A percentile compares a stretch with the other conserved stretches of the same genome.
Conservation (phyloP, 2,329 filamentous ascomycete genomes). For the Colletotrichum shisoi region DNA sequence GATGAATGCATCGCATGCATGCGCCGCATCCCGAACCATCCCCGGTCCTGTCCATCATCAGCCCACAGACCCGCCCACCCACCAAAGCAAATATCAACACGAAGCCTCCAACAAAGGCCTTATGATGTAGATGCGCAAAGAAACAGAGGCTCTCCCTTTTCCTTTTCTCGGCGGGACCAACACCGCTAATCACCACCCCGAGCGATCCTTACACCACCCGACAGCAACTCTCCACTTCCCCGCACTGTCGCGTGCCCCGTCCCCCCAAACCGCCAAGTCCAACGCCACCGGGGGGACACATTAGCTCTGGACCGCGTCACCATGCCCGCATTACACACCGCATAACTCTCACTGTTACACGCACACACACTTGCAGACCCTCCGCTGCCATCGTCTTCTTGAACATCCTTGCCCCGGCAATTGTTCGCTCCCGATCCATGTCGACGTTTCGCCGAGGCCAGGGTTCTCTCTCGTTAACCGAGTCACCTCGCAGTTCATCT, state of each 20-base stretch:
- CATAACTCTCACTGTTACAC: neutral
- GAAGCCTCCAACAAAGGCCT: neutral
- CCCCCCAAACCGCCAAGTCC: neutral
- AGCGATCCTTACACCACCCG: neutral
- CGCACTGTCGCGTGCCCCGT: constrained; percentile 14
- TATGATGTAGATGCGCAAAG: neutral
- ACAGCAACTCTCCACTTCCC: neutral
- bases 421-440: constrained; percentile 5
- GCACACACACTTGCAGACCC: neutral
- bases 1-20: neutral
- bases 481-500: neutral
- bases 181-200: neutral
- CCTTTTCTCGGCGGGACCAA: neutral
- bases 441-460: neutral
- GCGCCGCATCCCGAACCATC: neutral
- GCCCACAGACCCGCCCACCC: neutral
- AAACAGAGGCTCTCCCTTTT: neutral
- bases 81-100: neutral
- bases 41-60: neutral
- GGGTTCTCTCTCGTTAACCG: neutral
- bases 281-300: neutral
- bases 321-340: neutral
- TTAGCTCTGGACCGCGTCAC: constrained; percentile 4
- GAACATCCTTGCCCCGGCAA: constrained; percentile 15
- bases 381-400: neutral